Evolutionary conservation across 192 early-diverging fungal species (phyloP), one percentile per base, ranked within the genome.

Genomic region (Spizellomyces punctatus): DNA sequence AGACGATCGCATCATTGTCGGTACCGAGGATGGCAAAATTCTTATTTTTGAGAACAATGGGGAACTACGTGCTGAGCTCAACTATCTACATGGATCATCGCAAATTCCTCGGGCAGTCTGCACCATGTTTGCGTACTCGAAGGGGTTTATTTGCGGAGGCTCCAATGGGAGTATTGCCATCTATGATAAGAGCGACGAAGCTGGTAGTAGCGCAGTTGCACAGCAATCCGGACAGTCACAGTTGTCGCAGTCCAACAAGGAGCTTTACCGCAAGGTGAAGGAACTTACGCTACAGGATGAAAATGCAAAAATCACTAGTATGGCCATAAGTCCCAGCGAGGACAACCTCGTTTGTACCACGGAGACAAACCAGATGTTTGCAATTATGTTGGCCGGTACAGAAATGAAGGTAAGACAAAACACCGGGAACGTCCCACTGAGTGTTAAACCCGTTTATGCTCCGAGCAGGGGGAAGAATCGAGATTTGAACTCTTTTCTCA

Each of bases 401-500:
- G 82, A 83, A 54, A 70, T 83, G 19, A 83, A 81, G 79, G 81
- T 81, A 45, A 46, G 58, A 36, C 0, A 3, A 36, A 36, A 36
- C 27, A 12, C 27, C 42, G 17, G 59, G 16, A 2, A 14, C 19
- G 12, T 0, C 12, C 2, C 59, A 22, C 22, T 61, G 10, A 22
- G 2, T 61, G 59, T 64, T 10, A 10, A 22, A 64, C 21, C 12
- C 42, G n/a, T 7, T 68, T 17, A 57, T 42, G 50, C 12, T 46
- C 7, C 45, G 48, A 66, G 46, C 58, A 86, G 84, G 76, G 78
- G 8, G 86, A 88, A 50, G 86, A 86, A 45, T 62, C 79, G 0
- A 80, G 75, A 56, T 81, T 88, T 60, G 86, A 88, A 63, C 19
- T 69, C 6, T 86, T 86, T 46, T 72, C 82, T 4, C 86, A 89